Percentiles rank a stretch among this genome's conserved stretches.
Conservation (phyloP, 495 filamentous ascomycete genomes). For the Penicillium roqueforti region DNA sequence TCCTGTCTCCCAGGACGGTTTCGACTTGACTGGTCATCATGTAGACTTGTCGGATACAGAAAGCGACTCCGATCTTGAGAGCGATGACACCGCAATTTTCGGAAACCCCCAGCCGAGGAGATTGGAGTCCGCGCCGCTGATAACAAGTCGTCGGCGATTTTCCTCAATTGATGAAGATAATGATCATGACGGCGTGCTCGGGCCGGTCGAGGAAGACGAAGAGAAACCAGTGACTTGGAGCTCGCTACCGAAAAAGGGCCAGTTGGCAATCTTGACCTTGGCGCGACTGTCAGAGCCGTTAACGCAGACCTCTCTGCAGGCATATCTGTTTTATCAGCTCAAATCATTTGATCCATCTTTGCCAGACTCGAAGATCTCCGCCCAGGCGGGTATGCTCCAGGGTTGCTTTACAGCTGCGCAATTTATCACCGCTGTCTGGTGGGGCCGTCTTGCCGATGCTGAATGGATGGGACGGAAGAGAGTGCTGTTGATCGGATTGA, state of each 20-base stretch:
- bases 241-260: conserved; percentile 67
- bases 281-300: conserved; percentile 75
- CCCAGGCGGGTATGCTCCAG: conserved; percentile 71
- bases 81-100: conserved; percentile 17
- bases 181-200: conserved; percentile 13
- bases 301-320: conserved; percentile 69
- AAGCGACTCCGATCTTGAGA: conserved; percentile 16
- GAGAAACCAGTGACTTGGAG: conserved; percentile 58
- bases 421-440: conserved; percentile 72
- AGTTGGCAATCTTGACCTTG: conserved; percentile 69
- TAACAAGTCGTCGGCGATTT: conserved; percentile 19
- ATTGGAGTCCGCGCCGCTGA: conserved; percentile 15
- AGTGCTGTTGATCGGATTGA: conserved; percentile 69
- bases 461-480: conserved; percentile 68
- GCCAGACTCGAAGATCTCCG: conserved; percentile 63
- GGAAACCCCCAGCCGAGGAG: conserved; percentile 6
- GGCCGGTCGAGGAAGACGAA: conserved; percentile 1
- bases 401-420: conserved; percentile 75
- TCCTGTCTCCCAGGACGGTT: background rate
- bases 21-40: background rate
- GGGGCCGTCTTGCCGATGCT: conserved; percentile 72
- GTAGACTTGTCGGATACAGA: background rate
- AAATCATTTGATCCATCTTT: conserved; percentile 62
- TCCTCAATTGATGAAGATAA: conserved; percentile 16
- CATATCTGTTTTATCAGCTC: conserved; percentile 72